Conservation (phyloP, 1,284 basidiomycete genomes). For the Tilletiaria anomala region DNA sequence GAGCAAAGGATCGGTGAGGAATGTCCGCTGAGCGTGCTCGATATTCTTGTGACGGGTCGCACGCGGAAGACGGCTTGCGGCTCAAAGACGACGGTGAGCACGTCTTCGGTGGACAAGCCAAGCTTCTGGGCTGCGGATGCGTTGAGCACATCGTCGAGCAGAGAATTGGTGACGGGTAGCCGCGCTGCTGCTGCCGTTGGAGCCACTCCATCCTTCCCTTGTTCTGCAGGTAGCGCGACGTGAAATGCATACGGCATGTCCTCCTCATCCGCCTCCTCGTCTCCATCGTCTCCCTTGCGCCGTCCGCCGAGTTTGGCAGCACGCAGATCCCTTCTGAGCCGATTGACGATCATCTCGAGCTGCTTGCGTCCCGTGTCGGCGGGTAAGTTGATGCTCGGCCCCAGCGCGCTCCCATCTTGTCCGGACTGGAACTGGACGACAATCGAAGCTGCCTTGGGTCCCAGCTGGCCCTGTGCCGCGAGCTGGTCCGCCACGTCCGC, state of each 20-base stretch:
- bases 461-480: constrained; percentile 18
- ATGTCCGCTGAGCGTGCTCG: constrained; percentile 79
- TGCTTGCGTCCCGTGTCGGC: constrained; percentile 29
- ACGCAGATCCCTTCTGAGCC: constrained; percentile 16
- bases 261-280: constrained; percentile 31
- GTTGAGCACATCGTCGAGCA: constrained; percentile 25
- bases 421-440: constrained; percentile 34
- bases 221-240: constrained; percentile 14
- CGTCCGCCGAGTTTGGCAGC: constrained; percentile 1
- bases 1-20: constrained; percentile 86
- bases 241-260: constrained; percentile 36
- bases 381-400: constrained; percentile 31
- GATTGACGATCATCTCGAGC: constrained; percentile 30
- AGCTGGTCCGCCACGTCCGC: constrained; percentile 12
- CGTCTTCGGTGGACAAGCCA: constrained; percentile 32
- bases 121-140: constrained; percentile 22
- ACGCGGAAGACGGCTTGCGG: constrained; percentile 94
- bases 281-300: constrained; percentile 5
- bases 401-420: constrained; percentile 23
- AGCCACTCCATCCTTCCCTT: constrained; percentile 4
- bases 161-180: constrained; percentile 22
- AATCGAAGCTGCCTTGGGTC: constrained; percentile 21
- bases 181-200: constrained; percentile 8
- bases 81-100: constrained; percentile 34
- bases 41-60: constrained; percentile 79